These are phyloP conservation scores for Mortierella sp. DNA, from an alignment of 371 early-diverging fungal species.

Conservation along the genomic window DNA sequence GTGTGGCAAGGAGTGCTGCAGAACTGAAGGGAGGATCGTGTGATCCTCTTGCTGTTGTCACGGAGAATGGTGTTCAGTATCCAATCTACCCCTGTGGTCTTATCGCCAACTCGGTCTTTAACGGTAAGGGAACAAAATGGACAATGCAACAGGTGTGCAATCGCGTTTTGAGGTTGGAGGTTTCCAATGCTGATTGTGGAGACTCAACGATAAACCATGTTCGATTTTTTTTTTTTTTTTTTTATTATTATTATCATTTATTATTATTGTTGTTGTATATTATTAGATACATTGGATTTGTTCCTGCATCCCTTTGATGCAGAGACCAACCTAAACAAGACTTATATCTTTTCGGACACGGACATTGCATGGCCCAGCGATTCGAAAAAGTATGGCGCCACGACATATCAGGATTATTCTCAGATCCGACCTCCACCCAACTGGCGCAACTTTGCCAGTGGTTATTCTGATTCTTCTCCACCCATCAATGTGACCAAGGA, in stretches of 20 bases:
- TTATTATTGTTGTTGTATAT: not conserved
- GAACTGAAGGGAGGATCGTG: slow-evolving; percentile 30
- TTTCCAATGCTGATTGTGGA: not conserved
- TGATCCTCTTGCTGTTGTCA: slow-evolving; percentile 26
- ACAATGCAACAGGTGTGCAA: not conserved
- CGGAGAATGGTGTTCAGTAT: slow-evolving; percentile 24
- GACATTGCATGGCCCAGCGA: slow-evolving; percentile 95
- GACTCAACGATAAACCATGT: not conserved
- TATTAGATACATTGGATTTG: slow-evolving; percentile 43
- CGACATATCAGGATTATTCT: slow-evolving; percentile 58
- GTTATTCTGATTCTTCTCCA: slow-evolving; percentile 66
- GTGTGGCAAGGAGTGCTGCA: slow-evolving; percentile 58
- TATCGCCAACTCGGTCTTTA: slow-evolving; percentile 97
- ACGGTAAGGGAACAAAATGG: slow-evolving; percentile 13
- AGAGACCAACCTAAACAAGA: slow-evolving; percentile 23
- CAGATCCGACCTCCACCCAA: slow-evolving; percentile 83
- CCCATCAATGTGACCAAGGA: slow-evolving; percentile 77
- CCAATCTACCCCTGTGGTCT: slow-evolving; percentile 98
- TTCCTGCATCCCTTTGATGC: slow-evolving; percentile 30
- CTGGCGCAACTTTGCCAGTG: slow-evolving; percentile 74
- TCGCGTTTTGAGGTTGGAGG: too few species aligned
- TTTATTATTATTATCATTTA: not conserved
- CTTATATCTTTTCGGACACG: slow-evolving; percentile 64
- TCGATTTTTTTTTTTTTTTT: not conserved
- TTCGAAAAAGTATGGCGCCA: slow-evolving; percentile 72